Conservation (phyloP, 345 rosid genomes). For the Eucalyptus decipiens region DNA sequence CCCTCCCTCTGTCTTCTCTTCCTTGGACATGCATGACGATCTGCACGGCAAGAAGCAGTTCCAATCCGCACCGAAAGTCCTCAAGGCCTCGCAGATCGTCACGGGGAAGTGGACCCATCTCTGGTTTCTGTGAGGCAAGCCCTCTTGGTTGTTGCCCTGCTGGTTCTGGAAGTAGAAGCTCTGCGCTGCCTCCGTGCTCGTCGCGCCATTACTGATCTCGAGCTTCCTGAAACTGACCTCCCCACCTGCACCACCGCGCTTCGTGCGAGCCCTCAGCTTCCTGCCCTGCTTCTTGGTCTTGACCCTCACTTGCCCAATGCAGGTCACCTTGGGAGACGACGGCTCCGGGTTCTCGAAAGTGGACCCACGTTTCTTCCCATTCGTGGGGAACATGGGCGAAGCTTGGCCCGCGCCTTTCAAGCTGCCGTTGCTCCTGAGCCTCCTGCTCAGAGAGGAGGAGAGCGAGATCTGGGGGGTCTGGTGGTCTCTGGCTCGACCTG, state of each 20-base stretch:
- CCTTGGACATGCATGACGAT: slow-evolving; percentile 52
- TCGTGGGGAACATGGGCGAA: slow-evolving; percentile 77
- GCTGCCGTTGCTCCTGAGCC: slow-evolving; percentile 64
- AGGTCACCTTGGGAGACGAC: slow-evolving; percentile 90
- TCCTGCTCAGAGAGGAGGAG: slow-evolving; percentile 68
- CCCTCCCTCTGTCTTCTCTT: not conserved
- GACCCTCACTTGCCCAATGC: slow-evolving; percentile 97
- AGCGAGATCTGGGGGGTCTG: slow-evolving; percentile 59
- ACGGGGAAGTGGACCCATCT: slow-evolving; percentile 83
- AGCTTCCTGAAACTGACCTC: slow-evolving; percentile 59
- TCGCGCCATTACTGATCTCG: slow-evolving; percentile 1
- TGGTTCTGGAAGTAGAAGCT: slow-evolving; percentile 1
- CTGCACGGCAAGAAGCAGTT: slow-evolving; percentile 86
- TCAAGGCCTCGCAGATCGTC: slow-evolving; percentile 72
- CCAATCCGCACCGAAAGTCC: slow-evolving; percentile 73
- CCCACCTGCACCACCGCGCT: slow-evolving; percentile 39
- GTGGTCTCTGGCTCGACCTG: slow-evolving; percentile 32
- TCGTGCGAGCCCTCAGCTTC: slow-evolving; percentile 60
- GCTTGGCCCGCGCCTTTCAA: slow-evolving; percentile 54
- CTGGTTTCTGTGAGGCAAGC: slow-evolving; percentile 42
- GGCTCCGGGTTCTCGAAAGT: slow-evolving; percentile 79
- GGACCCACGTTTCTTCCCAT: slow-evolving; percentile 47
- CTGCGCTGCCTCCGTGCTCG: not conserved
- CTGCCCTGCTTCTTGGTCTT: slow-evolving; percentile 90
- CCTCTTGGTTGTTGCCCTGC: slow-evolving; percentile 18